Base-by-base conservation (phyloP, 1,284 basidiomycete genomes). In the Ceratobasidium sp. region DNA sequence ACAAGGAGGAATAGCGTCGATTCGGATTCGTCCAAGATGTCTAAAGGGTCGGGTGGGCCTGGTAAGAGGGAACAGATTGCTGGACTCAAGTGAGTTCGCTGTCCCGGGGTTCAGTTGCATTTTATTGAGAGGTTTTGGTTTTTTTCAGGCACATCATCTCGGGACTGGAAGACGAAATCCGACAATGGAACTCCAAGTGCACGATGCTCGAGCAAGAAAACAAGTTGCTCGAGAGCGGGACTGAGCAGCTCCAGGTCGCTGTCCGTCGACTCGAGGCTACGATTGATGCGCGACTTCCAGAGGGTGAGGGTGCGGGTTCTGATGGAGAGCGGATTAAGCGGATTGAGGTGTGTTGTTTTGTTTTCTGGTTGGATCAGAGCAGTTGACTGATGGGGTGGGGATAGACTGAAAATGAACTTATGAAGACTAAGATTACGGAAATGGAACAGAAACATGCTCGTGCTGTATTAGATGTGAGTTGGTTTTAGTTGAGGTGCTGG, bases 161-260 rank as follows among this genome's bases (percentile, higher is more conserved):
- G 82, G 93, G 96, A 82, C 87, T 97, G 61, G 93, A 94, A 83
- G 92, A 93, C 81, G 96, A 97, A 85, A 94, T 91, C 81, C 84
- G 90, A 3, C 85, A 88, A n/a, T 84, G 91, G 10, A 85, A 88
- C 28, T 90, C 93, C 79, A 88, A 89, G 80, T 91, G 90, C 84
- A 93, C 93, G 82, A 84, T 92, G 54, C 85, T 95, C 46, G 91
- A 95, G 82, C 88, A 90, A 10, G 95, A 97, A 86, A 94, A 95
- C 80, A 88, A 88, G 78, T 86, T 94, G 44, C 86, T 96, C 66
- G 84, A 89, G 66, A 89, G 92, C n/a, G 93, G 95, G 84, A 89
- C 90, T 6, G 90, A 93, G 79, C 91, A 94, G 82, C 87, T 96
- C n/a, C 92, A 91, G 64, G 90, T 93, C 85, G 91, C 93, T 80